Evolutionary conservation across 2,329 filamentous ascomycete genomes (phyloP).

Genomic region (Fusarium aywerte): DNA sequence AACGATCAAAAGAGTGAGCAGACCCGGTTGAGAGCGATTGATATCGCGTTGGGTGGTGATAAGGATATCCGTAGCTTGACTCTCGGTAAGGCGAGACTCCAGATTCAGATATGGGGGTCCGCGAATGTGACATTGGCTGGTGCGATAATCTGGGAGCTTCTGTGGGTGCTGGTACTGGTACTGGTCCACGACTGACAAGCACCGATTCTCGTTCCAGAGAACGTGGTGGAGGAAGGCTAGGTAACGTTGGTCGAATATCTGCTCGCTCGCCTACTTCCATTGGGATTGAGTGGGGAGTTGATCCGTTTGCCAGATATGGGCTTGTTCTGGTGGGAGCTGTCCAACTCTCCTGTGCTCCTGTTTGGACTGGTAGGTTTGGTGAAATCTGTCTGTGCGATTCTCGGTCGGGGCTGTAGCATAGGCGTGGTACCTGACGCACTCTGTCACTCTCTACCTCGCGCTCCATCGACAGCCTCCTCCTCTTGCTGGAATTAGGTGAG

Average conservation of each 20-base stretch:
- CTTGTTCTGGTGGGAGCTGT: conserved; percentile 47
- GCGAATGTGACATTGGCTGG: conserved; percentile 38
- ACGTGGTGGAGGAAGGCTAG: conserved; percentile 54
- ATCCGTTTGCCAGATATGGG: conserved; percentile 49
- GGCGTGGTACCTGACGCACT: conserved; percentile 59
- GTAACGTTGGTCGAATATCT: conserved; percentile 54
- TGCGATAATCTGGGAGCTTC: conserved; percentile 53
- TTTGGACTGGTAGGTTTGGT: conserved; percentile 45
- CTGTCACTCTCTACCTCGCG: conserved; percentile 54
- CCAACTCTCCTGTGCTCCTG: conserved; percentile 52
- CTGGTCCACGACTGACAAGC: conserved; percentile 47
- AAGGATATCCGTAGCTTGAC: conserved; percentile 52
- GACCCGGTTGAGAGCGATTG: conserved; percentile 61
- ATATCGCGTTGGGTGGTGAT: conserved; percentile 57
- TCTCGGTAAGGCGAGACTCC: conserved; percentile 49
- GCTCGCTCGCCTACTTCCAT: conserved; percentile 51
- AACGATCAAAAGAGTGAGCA: conserved; percentile 56
- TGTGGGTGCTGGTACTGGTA: conserved; percentile 44
- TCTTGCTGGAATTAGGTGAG: conserved; percentile 61
- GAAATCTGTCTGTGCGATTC: conserved; percentile 51
- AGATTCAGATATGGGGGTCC: conserved; percentile 49
- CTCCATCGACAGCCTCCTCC: conserved; percentile 58
- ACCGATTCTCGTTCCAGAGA: conserved; percentile 52
- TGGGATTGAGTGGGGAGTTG: conserved; percentile 44
- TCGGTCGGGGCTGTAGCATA: conserved; percentile 55